Evolutionary conservation across 1,284 basidiomycete species (phyloP).

Genomic region (Ustilago hordei): DNA sequence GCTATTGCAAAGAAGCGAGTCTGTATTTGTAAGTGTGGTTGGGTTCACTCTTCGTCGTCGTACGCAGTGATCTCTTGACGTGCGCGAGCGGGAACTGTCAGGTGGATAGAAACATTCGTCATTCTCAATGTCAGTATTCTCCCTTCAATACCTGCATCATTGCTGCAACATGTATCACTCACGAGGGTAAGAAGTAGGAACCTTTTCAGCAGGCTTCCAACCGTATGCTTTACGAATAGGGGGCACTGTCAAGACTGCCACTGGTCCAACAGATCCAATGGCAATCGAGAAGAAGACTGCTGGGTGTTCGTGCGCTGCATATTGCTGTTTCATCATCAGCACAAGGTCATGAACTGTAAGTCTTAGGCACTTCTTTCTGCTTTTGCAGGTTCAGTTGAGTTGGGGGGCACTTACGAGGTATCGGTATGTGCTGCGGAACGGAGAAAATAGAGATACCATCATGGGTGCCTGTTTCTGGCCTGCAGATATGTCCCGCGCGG

Average conservation of each 20-base stretch:
- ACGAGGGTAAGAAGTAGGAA: conserved; percentile 89
- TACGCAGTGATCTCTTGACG: conserved; percentile 60
- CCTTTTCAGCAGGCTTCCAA: conserved; percentile 79
- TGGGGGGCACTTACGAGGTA: conserved; percentile 56
- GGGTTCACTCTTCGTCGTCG: conserved; percentile 56
- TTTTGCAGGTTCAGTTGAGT: not conserved
- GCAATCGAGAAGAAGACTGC: conserved; percentile 89
- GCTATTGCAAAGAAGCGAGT: conserved; percentile 18
- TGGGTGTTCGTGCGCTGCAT: conserved; percentile 89
- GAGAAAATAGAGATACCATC: conserved; percentile 57
- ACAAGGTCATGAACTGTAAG: not conserved
- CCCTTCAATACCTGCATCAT: not conserved
- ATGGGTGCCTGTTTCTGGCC: conserved; percentile 8
- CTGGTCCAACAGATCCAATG: conserved; percentile 77
- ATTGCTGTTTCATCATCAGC: conserved; percentile 72
- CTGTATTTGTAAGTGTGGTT: conserved; percentile 2
- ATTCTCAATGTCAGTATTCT: not conserved
- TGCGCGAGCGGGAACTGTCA: conserved; percentile 59
- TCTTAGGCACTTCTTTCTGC: conserved; percentile 26
- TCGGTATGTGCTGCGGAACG: conserved; percentile 61
- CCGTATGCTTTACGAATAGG: conserved; percentile 80
- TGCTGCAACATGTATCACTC: not conserved
- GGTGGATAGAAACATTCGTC: not conserved
- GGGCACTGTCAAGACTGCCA: conserved; percentile 81
- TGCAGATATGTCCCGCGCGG: not conserved